Conservation (phyloP, 441 rosid species). For the Pelargonium fulgidum region DNA sequence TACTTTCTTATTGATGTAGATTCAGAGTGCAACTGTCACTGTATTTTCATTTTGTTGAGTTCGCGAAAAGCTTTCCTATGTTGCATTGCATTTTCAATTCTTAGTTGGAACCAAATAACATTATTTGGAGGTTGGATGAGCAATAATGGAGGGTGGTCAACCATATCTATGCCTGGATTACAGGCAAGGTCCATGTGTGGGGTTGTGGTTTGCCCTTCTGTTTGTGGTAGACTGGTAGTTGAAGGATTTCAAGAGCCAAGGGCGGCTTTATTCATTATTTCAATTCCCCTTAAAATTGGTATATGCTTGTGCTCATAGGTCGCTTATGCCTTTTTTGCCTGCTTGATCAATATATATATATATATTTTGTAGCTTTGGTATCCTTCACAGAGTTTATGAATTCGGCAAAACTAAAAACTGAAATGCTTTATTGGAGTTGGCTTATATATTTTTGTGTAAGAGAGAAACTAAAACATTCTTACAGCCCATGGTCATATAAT, state of each 20-base stretch:
- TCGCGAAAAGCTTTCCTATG: no score
- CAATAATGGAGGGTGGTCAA: no score
- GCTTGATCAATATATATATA: background rate
- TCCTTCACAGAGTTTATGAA: background rate
- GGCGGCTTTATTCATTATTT: background rate
- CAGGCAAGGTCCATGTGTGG: no score
- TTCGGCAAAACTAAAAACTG: background rate
- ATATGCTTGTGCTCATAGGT: background rate
- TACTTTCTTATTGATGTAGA: no score
- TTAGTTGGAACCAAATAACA: no score
- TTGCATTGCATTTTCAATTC: no score
- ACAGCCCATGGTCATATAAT: slow-evolving; percentile 5
- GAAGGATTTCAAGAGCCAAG: background rate
- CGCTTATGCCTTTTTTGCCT: background rate
- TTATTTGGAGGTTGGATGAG: no score
- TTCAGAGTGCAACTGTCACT: no score
- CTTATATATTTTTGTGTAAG: slow-evolving; percentile 7
- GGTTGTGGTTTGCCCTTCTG: background rate
- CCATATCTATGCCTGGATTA: no score
- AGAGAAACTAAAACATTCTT: background rate
- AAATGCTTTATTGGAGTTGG: slow-evolving; percentile 13
- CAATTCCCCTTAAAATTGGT: background rate
- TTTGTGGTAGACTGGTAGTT: background rate
- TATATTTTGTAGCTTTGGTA: background rate
- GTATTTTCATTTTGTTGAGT: no score